These are phyloP conservation scores for Diaporthe nobilis DNA, from an alignment of 2,329 filamentous ascomycete species.

Conservation along the genomic window DNA sequence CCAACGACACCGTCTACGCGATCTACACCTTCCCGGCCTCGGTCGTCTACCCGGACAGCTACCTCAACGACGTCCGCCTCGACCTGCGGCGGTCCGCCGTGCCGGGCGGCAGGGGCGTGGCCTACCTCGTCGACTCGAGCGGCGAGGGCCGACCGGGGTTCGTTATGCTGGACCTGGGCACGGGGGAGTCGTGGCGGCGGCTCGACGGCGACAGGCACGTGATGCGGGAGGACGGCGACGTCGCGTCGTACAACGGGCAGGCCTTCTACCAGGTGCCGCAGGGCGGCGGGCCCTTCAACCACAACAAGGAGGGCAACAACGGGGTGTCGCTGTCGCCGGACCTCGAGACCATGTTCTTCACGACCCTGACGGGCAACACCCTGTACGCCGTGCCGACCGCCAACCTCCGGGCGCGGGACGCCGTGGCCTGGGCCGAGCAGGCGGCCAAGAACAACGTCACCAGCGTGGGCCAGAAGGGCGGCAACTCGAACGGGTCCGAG, in stretches of 20 bases:
- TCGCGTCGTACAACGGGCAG: conserved; percentile 52
- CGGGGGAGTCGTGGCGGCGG: conserved; percentile 57
- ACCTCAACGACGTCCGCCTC: conserved; percentile 62
- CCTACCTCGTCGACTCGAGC: conserved; percentile 60
- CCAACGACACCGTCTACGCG: conserved; percentile 53
- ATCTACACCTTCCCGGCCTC: conserved; percentile 58
- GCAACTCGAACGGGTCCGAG: conserved; percentile 61
- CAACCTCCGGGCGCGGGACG: conserved; percentile 13
- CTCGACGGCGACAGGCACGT: conserved; percentile 51
- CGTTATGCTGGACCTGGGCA: conserved; percentile 60
- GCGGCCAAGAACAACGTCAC: conserved; percentile 55
- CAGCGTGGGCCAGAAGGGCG: conserved; percentile 59
- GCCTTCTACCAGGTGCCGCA: conserved; percentile 49
- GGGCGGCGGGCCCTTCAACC: not conserved
- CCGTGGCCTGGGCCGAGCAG: conserved; percentile 25
- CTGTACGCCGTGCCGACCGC: conserved; percentile 5
- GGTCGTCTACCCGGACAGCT: conserved; percentile 61
- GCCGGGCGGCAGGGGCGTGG: conserved; percentile 56
- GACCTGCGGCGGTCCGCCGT: conserved; percentile 57
- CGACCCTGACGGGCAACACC: conserved; percentile 41
- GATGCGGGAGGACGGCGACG: conserved; percentile 47
- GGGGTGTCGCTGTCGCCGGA: conserved; percentile 46
- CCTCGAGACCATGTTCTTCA: conserved; percentile 56
- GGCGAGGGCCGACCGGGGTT: conserved; percentile 62
- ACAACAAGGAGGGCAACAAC: conserved; percentile 31